phyloP scores from a whole-genome alignment of 1,284 basidiomycete genomes.

The Ganoderma sinense region DNA sequence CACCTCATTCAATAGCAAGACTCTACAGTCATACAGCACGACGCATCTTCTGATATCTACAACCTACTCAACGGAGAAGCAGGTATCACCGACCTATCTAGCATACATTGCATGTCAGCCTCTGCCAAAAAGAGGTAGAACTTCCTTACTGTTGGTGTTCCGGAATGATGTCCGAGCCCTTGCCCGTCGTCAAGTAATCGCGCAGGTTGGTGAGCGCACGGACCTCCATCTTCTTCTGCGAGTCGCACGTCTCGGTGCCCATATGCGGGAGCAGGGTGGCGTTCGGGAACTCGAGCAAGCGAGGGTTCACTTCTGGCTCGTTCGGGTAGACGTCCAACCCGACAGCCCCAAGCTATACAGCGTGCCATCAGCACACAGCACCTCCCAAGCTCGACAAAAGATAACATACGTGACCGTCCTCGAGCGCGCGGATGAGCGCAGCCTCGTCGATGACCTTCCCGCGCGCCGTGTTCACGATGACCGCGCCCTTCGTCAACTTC shows the following conservation, averaged over 20 bases:
- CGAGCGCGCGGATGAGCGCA: constrained; percentile 84
- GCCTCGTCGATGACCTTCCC: constrained; percentile 91
- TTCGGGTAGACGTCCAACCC: constrained; percentile 93
- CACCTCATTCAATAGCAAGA: neutral
- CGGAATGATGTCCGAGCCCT: constrained; percentile 69
- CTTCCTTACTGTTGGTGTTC: constrained; percentile 52
- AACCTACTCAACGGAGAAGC: neutral
- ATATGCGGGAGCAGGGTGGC: constrained; percentile 90
- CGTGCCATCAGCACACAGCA: neutral
- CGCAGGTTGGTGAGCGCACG: constrained; percentile 76
- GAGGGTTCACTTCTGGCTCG: constrained; percentile 87
- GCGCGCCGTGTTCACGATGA: constrained; percentile 91
- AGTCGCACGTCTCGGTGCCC: constrained; percentile 87
- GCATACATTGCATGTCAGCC: neutral
- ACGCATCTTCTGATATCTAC: neutral
- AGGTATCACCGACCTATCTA: constrained; percentile 3
- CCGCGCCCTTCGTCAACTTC: constrained; percentile 80
- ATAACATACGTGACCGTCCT: constrained; percentile 79
- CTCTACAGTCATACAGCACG: neutral
- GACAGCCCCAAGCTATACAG: constrained; percentile 73
- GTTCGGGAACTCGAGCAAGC: constrained; percentile 81
- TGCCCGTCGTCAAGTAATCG: constrained; percentile 70
- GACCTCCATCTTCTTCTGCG: constrained; percentile 85
- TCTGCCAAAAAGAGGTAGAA: neutral
- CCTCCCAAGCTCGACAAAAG: neutral